These are phyloP conservation scores for Solanum raphanifolium DNA, from an alignment of 257 asterid species.

Conservation along the genomic window DNA sequence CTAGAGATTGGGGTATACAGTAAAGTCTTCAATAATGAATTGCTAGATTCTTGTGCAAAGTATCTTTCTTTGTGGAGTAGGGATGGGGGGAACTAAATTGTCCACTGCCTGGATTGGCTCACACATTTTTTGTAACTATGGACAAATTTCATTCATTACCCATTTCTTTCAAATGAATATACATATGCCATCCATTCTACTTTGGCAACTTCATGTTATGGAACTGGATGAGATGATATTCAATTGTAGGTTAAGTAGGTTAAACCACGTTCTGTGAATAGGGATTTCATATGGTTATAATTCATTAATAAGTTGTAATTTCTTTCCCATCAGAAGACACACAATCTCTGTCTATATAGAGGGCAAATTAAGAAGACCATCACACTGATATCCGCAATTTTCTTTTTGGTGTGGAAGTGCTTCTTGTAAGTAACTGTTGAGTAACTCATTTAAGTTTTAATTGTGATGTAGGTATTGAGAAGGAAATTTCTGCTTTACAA, in stretches of 20 bases:
- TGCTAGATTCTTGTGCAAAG: background rate
- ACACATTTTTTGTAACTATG: background rate
- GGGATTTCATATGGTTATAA: background rate
- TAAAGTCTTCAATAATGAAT: background rate
- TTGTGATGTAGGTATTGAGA: constrained; percentile 54
- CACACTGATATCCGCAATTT: background rate
- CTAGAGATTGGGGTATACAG: background rate
- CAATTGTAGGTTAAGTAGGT: background rate
- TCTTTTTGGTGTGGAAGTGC: background rate
- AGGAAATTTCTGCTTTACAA: constrained; percentile 61
- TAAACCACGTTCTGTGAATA: background rate
- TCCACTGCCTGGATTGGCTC: background rate
- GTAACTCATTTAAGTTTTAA: background rate
- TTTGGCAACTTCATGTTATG: background rate
- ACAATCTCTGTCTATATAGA: background rate
- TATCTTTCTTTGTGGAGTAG: background rate
- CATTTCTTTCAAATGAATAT: background rate
- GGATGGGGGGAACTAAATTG: background rate
- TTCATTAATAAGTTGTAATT: background rate
- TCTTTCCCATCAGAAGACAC: background rate
- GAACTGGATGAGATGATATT: background rate
- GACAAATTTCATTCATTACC: background rate
- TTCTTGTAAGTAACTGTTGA: background rate
- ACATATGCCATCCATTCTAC: background rate
- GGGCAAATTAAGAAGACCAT: background rate